These are phyloP conservation scores for Zasmidium citrigriseum DNA, from an alignment of 2,329 filamentous ascomycete genomes.

Conservation along the genomic window DNA sequence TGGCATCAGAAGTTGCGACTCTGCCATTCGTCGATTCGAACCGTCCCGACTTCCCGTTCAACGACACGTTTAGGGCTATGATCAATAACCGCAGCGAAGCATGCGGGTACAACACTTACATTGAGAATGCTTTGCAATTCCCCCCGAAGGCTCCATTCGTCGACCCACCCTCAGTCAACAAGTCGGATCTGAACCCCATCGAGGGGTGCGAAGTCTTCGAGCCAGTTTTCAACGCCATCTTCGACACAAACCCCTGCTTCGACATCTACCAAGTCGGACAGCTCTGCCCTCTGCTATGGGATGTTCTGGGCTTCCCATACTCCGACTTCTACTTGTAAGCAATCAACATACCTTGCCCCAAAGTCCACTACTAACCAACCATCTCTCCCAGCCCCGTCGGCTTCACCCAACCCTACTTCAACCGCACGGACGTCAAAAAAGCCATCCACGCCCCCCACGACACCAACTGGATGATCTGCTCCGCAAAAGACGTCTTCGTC, in stretches of 20 bases:
- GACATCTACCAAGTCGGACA: slow-evolving; percentile 36
- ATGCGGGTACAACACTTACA: slow-evolving; percentile 42
- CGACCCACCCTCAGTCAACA: neutral
- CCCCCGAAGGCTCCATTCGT: slow-evolving; percentile 34
- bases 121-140: slow-evolving; percentile 49
- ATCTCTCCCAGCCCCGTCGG: slow-evolving; percentile 33
- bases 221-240: slow-evolving; percentile 31
- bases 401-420: slow-evolving; percentile 46
- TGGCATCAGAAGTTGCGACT: slow-evolving; percentile 7
- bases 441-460: slow-evolving; percentile 50
- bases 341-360: slow-evolving; percentile 42
- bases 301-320: slow-evolving; percentile 21
- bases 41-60: slow-evolving; percentile 43
- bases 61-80: slow-evolving; percentile 42
- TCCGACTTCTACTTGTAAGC: slow-evolving; percentile 9
- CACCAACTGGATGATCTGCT: slow-evolving; percentile 29
- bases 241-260: slow-evolving; percentile 36
- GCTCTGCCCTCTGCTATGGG: slow-evolving; percentile 30
- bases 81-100: slow-evolving; percentile 35
- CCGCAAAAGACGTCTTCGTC: slow-evolving; percentile 40
- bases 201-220: slow-evolving; percentile 35
- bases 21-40: slow-evolving; percentile 12
- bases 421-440: slow-evolving; percentile 53
- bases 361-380: slow-evolving; percentile 53
- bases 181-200: slow-evolving; percentile 6